phyloP scores from a whole-genome alignment of 257 asterid genomes.

The Jacaranda copaia region DNA sequence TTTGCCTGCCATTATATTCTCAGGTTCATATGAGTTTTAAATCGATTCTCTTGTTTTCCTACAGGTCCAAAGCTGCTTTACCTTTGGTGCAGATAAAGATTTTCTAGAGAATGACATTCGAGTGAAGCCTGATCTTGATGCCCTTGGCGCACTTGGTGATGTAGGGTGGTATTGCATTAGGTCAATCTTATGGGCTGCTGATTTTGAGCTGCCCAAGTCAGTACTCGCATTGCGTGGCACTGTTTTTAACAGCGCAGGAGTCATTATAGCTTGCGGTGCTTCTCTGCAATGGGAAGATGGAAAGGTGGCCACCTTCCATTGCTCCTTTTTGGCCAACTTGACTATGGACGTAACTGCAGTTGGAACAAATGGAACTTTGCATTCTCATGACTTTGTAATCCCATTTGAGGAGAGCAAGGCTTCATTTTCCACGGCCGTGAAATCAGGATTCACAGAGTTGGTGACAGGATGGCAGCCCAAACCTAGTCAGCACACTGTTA shows the following conservation, averaged over 20 bases:
- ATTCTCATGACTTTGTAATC: conserved; percentile 61
- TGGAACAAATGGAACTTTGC: conserved; percentile 66
- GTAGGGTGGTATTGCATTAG: conserved; percentile 79
- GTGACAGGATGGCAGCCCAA: conserved; percentile 58
- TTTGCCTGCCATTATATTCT: no score
- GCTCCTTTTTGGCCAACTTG: conserved; percentile 70
- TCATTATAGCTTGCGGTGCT: conserved; percentile 70
- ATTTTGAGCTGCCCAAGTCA: conserved; percentile 65
- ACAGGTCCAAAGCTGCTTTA: conserved; percentile 57
- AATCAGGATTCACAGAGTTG: conserved; percentile 47
- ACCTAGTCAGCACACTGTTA: conserved; percentile 56
- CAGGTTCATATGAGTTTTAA: not conserved
- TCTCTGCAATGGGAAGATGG: conserved; percentile 73
- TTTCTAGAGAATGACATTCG: conserved; percentile 70
- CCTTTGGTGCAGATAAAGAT: conserved; percentile 38
- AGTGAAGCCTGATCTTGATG: conserved; percentile 75
- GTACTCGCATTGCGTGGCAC: conserved; percentile 60
- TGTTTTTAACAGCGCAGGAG: conserved; percentile 57
- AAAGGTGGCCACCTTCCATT: conserved; percentile 68
- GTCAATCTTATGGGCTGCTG: conserved; percentile 75
- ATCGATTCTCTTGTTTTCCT: not conserved
- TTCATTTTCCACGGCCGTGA: conserved; percentile 47
- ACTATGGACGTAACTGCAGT: conserved; percentile 64
- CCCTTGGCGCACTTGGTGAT: conserved; percentile 82
- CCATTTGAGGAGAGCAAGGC: conserved; percentile 64